phyloP scores from a whole-genome alignment of 2,329 filamentous ascomycete genomes.

The Pseudonectria foliicola region DNA sequence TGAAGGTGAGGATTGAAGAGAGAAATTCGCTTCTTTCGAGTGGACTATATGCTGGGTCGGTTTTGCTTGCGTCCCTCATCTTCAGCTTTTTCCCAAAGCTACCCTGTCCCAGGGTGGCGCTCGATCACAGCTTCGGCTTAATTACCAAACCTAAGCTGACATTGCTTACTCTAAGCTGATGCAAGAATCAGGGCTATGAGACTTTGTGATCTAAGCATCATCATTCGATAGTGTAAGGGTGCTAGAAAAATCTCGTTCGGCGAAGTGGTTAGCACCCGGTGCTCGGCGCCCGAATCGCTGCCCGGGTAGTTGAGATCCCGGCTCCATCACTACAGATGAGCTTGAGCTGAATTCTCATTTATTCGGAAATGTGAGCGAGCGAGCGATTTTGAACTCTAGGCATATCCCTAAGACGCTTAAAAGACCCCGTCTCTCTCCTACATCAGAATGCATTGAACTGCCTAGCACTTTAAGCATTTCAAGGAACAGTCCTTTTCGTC shows the following conservation, averaged over 20 bases:
- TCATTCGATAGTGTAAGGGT: neutral
- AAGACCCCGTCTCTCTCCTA: no score
- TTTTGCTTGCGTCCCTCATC: neutral
- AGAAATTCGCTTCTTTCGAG: neutral
- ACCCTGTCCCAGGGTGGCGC: neutral
- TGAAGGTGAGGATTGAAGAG: neutral
- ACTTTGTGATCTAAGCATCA: conserved; percentile 1
- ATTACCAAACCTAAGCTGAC: no score
- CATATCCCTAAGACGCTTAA: no score
- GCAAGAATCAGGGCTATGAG: no score
- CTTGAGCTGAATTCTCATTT: neutral
- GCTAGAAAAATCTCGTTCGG: conserved; percentile 8
- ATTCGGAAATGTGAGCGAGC: neutral
- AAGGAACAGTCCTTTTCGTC: no score
- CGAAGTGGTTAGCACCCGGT: conserved; percentile 5
- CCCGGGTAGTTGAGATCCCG: conserved; percentile 4
- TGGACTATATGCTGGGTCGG: conserved; percentile 5
- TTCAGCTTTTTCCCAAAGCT: neutral
- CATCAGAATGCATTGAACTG: no score
- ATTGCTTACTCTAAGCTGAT: no score
- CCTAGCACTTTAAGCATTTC: no score
- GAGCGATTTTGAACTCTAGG: neutral
- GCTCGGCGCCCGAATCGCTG: conserved; percentile 15
- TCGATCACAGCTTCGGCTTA: no score
- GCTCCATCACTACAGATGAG: neutral